phyloP scores from a whole-genome alignment of 257 asterid genomes.

The Echium plantagineum region DNA sequence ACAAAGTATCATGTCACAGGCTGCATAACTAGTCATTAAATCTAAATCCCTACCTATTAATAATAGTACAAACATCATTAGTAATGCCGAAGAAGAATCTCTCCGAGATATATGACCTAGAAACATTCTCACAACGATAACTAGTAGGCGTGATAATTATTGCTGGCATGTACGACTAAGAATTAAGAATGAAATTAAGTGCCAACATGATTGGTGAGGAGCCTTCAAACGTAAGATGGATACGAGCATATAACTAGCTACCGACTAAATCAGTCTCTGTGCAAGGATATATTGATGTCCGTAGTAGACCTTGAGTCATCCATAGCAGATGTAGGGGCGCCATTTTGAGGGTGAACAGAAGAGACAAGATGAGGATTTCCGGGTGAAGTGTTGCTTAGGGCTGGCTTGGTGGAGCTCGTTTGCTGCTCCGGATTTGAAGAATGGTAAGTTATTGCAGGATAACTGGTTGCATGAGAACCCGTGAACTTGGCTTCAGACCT shows the following conservation, averaged over 20 bases:
- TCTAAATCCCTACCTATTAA: not conserved
- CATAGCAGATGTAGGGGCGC: constrained; percentile 28
- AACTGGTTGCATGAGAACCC: constrained; percentile 10
- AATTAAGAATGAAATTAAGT: not conserved
- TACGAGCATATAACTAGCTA: too few relatives aligned
- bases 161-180: not conserved
- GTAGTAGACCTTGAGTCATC: constrained; percentile 42
- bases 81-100: not conserved
- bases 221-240: too few relatives aligned
- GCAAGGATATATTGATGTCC: constrained; percentile 62
- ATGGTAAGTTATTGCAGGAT: constrained; percentile 19
- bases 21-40: not conserved
- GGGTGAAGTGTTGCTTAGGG: constrained; percentile 9
- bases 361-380: constrained; percentile 18
- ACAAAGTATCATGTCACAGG: not conserved
- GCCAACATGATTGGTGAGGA: not conserved
- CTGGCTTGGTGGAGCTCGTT: constrained; percentile 17
- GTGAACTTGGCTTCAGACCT: constrained; percentile 24
- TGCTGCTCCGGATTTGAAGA: constrained; percentile 22
- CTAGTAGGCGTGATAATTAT: not conserved
- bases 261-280: constrained; percentile 22
- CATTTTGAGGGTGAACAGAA: constrained; percentile 23
- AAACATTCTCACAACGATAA: not conserved
- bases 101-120: not conserved
- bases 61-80: not conserved